Evolutionary conservation across 441 rosid species (phyloP).

Genomic region (Erodium trifolium): DNA sequence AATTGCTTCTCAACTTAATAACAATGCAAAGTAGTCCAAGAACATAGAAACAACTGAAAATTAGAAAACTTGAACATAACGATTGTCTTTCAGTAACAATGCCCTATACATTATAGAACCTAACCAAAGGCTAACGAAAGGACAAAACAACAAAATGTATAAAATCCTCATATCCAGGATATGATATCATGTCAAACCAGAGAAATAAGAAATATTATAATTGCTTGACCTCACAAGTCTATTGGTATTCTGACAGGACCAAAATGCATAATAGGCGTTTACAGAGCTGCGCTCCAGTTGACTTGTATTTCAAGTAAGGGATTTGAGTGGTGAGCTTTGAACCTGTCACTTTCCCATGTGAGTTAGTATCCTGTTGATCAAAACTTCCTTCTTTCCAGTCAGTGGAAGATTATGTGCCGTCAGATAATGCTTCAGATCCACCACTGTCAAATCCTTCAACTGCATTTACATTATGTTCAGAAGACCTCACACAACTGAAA

Average conservation of each 20-base stretch:
- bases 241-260: not conserved
- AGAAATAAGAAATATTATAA: too few species aligned
- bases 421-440: slow-evolving; percentile 58
- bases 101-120: too few species aligned
- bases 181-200: too few species aligned
- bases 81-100: too few species aligned
- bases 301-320: not conserved
- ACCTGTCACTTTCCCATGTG: slow-evolving; percentile 49
- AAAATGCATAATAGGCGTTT: not conserved
- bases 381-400: slow-evolving; percentile 64
- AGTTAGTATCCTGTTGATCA: slow-evolving; percentile 57
- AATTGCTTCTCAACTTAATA: too few species aligned
- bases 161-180: too few species aligned
- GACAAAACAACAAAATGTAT: too few species aligned
- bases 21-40: too few species aligned
- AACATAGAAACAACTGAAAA: too few species aligned
- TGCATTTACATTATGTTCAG: slow-evolving; percentile 18
- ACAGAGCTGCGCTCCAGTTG: not conserved
- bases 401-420: slow-evolving; percentile 50
- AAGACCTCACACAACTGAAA: not conserved
- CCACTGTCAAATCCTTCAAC: slow-evolving; percentile 75
- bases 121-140: too few species aligned
- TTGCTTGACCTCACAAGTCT: too few species aligned
- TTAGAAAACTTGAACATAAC: too few species aligned
- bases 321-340: not conserved